Evolutionary conservation across 345 rosid genomes (phyloP).

Genomic region (Acer yangbiense): DNA sequence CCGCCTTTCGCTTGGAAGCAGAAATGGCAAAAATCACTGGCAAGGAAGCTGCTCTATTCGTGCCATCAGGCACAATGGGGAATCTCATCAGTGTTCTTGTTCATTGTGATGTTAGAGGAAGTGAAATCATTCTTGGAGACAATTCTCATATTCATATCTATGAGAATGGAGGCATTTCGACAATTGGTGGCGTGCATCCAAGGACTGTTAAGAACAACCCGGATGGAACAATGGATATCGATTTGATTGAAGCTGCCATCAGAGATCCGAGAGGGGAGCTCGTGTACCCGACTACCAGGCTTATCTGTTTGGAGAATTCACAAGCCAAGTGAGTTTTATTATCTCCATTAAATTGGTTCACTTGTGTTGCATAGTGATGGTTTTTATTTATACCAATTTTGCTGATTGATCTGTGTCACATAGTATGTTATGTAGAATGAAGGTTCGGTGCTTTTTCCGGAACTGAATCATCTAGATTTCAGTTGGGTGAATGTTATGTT

Average conservation of each 20-base stretch:
- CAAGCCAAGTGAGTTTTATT: constrained; percentile 74
- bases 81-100: constrained; percentile 90
- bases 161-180: constrained; percentile 87
- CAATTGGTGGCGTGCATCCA: constrained; percentile 92
- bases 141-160: constrained; percentile 75
- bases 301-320: constrained; percentile 88
- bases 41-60: constrained; percentile 89
- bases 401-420: neutral
- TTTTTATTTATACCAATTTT: neutral
- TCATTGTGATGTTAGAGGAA: constrained; percentile 87
- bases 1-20: constrained; percentile 58
- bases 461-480: neutral
- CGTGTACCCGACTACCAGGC: constrained; percentile 80
- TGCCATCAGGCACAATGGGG: constrained; percentile 97
- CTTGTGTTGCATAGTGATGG: neutral
- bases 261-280: constrained; percentile 72
- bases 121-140: constrained; percentile 91
- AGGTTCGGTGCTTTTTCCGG: neutral
- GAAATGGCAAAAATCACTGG: constrained; percentile 73
- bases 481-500: neutral
- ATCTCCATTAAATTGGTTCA: neutral
- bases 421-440: too few species aligned
- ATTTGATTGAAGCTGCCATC: constrained; percentile 73
- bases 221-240: constrained; percentile 82
- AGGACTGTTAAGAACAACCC: constrained; percentile 72